Base-by-base conservation (phyloP, 257 asterid species). In the Solanum etuberosum region DNA sequence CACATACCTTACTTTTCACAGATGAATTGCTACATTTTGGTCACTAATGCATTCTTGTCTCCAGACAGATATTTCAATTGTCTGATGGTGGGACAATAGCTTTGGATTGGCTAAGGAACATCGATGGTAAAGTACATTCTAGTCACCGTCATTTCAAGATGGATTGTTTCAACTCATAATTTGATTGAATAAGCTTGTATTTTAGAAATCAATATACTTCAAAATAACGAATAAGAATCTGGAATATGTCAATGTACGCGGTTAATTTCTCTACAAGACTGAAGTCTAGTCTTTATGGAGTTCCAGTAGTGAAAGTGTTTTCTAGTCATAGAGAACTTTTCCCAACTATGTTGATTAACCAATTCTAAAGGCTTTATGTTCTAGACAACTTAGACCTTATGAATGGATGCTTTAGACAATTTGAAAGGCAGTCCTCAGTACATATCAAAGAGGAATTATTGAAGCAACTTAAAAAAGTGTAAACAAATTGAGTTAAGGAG, bases 51-150 rank as follows among this genome's bases (percentile, higher is more conserved):
- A 67, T 61, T 70, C 54, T 34, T 29, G 71, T 88, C 88, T 89
- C 70, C 95, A 96, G 98, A 89, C 94, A 96, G 92, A 89, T 96
- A 35, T 96, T 92, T 89, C 89, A 83, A 34, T 87, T 95, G 31
- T 87, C 93, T 61, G 98, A 96, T 88, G 98, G 98, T 25, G 98
- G 98, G 86, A 96, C 96, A 21, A 57, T 96, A 86, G 98, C 98
- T 87, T 87, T 96, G 91, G 98, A 96, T 90, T 96, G 98, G 98
- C 92, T 93, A 85, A 90, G 80, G 89, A 91, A 89, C 42, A 88
- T 54, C 2, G 93, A 92, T 86, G 98, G 96, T 96, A 89, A 85
- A 77, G 71, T 83, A 85, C 43, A 81, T 81, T 46, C 37, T 48
- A 31, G 25, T 15, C 68, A 48, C 63, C 7, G 37, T 48, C 85